Evolutionary conservation across 192 early-diverging fungal species (phyloP).

Genomic region (Glomus cerebriforme): DNA sequence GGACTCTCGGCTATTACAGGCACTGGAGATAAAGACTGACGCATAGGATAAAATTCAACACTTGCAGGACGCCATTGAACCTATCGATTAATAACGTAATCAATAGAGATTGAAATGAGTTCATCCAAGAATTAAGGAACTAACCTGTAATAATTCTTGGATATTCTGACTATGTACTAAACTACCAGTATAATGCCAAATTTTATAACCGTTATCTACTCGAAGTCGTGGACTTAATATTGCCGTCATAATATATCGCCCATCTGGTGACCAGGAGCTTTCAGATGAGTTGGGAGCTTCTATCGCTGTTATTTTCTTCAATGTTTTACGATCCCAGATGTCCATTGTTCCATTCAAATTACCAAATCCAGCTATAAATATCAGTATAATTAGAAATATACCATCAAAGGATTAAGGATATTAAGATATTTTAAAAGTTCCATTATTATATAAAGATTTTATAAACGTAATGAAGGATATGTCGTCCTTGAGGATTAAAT

Average conservation of each 20-base stretch:
- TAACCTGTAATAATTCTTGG: conserved; percentile 87
- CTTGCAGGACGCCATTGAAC: conserved; percentile 67
- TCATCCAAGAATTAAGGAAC: neutral
- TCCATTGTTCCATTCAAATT: conserved; percentile 93
- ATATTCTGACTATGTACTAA: conserved; percentile 74
- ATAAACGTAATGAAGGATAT: conserved; percentile 36
- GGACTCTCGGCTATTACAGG: conserved; percentile 58
- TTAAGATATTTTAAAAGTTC: neutral
- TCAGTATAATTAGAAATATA: conserved; percentile 37
- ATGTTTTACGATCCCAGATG: conserved; percentile 88
- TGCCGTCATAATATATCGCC: conserved; percentile 89
- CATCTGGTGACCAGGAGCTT: conserved; percentile 92
- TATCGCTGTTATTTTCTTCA: conserved; percentile 81
- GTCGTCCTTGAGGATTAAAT: conserved; percentile 89
- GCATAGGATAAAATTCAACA: conserved; percentile 74
- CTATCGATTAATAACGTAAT: conserved; percentile 16
- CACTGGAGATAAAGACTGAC: conserved; percentile 72
- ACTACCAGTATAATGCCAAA: conserved; percentile 94
- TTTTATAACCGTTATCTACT: conserved; percentile 96
- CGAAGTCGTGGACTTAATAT: conserved; percentile 91
- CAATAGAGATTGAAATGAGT: neutral
- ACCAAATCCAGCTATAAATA: conserved; percentile 94
- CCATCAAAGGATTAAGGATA: neutral
- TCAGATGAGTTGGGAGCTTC: conserved; percentile 81
- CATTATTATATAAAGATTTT: neutral